These are phyloP conservation scores for Kazachstania psychrophila DNA, from an alignment of 805 yeast genomes.

Conservation along the genomic window DNA sequence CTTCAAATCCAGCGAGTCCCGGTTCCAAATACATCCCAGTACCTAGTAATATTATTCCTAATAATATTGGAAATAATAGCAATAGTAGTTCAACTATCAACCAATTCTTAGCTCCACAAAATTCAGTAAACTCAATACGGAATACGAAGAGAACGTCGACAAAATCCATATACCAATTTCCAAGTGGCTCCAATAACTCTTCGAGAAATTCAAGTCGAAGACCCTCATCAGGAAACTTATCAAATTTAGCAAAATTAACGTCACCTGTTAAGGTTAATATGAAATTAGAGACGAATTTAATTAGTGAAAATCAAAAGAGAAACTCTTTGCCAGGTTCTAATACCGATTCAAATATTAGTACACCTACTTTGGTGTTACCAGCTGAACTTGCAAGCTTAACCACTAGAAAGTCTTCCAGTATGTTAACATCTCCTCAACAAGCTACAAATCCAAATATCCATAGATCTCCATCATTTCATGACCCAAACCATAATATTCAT, in stretches of 20 bases:
- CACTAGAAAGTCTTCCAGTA: constrained; percentile 17
- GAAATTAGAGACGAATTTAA: not conserved
- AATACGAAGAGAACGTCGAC: not conserved
- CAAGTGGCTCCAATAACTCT: constrained; percentile 37
- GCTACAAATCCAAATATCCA: not conserved
- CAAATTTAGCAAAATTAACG: not conserved
- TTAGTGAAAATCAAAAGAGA: constrained; percentile 2
- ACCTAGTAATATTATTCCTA: no score
- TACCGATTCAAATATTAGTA: constrained; percentile 8
- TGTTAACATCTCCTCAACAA: constrained; percentile 7
- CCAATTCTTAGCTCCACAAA: not conserved
- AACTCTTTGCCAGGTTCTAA: constrained; percentile 6
- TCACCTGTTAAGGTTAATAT: constrained; percentile 1
- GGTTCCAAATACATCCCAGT: no score
- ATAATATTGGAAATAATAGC: no score
- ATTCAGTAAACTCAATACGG: not conserved
- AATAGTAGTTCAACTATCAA: not conserved
- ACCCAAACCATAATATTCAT: not conserved
- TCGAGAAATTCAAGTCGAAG: constrained; percentile 7
- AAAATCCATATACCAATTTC: not conserved
- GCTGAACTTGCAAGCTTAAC: constrained; percentile 21
- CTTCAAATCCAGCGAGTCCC: no score
- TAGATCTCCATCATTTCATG: not conserved
- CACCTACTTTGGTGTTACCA: constrained; percentile 22
- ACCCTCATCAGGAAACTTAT: constrained; percentile 5